A percentile compares a stretch with the other conserved stretches of the same genome.
phyloP scores from a whole-genome alignment of 306 rosid species.

The Cercis canadensis region DNA sequence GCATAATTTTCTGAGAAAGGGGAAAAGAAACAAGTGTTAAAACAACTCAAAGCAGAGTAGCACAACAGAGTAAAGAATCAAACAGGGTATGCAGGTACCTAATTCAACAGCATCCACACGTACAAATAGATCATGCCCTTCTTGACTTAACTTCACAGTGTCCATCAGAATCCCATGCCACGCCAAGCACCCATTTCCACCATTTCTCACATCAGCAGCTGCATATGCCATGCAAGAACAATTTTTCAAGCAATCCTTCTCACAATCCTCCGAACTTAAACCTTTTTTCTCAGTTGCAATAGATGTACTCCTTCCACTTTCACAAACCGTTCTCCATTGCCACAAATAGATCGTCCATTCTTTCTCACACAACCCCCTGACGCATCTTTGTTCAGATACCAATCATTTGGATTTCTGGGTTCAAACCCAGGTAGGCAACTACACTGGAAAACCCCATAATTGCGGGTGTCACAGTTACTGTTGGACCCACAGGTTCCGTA shows the following conservation, averaged over 20 bases:
- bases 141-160: constrained; percentile 32
- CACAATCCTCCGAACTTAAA: constrained; percentile 45
- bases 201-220: constrained; percentile 54
- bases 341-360: constrained; percentile 44
- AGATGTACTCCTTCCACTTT: constrained; percentile 47
- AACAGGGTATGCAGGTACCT: constrained; percentile 31
- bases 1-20: constrained; percentile 34
- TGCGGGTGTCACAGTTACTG: constrained; percentile 53
- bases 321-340: constrained; percentile 70
- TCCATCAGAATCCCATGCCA: constrained; percentile 58
- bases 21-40: too few relatives aligned
- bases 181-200: constrained; percentile 61
- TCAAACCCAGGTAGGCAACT: constrained; percentile 68
- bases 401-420: constrained; percentile 46
- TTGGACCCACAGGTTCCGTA: constrained; percentile 58
- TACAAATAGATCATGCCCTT: constrained; percentile 62
- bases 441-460: constrained; percentile 46
- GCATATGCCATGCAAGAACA: constrained; percentile 69
- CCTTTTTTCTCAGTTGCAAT: constrained; percentile 27
- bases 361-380: constrained; percentile 64
- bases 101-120: constrained; percentile 56
- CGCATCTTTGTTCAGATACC: constrained; percentile 51
- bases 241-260: constrained; percentile 57
- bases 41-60: constrained; percentile 16
- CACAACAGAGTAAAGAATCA: not conserved